Evolutionary conservation across 352 stramenopile genomes (phyloP).

Genomic region (Stramenopiles sp.): DNA sequence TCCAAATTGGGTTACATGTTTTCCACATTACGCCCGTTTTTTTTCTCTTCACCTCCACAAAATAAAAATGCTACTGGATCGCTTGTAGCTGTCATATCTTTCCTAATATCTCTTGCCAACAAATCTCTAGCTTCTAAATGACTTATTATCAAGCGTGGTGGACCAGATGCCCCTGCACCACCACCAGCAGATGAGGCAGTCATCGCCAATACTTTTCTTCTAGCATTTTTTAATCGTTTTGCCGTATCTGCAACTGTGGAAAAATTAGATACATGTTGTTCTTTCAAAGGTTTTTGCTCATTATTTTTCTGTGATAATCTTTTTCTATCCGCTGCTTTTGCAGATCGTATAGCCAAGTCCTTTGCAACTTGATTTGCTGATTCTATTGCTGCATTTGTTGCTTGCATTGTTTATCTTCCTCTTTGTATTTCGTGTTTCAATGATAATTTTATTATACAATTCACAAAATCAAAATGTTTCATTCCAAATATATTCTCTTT

Average conservation of each 20-base stretch:
- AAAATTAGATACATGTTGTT: too few species aligned
- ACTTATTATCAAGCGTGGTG: not conserved
- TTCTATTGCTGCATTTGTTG: too few species aligned
- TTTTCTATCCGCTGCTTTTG: too few species aligned
- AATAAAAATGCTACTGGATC: conserved; percentile 1
- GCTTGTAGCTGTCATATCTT: not conserved
- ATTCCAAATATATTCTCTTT: too few species aligned
- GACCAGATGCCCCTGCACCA: not conserved
- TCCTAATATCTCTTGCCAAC: not conserved
- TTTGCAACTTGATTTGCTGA: too few species aligned
- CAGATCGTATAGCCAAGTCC: too few species aligned
- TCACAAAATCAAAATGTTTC: too few species aligned
- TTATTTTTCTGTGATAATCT: too few species aligned
- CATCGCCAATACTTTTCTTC: not conserved
- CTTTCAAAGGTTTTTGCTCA: too few species aligned
- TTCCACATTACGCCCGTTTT: not conserved
- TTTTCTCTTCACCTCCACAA: not conserved
- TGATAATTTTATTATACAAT: too few species aligned
- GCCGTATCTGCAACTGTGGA: not conserved
- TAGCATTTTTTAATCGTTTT: not conserved
- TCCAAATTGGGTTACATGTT: not conserved
- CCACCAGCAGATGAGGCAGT: not conserved
- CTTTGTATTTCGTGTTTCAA: too few species aligned
- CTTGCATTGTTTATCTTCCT: too few species aligned
- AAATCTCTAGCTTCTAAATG: not conserved